phyloP scores from a whole-genome alignment of 2,329 filamentous ascomycete genomes.

The Trichocomaceae sp. region DNA sequence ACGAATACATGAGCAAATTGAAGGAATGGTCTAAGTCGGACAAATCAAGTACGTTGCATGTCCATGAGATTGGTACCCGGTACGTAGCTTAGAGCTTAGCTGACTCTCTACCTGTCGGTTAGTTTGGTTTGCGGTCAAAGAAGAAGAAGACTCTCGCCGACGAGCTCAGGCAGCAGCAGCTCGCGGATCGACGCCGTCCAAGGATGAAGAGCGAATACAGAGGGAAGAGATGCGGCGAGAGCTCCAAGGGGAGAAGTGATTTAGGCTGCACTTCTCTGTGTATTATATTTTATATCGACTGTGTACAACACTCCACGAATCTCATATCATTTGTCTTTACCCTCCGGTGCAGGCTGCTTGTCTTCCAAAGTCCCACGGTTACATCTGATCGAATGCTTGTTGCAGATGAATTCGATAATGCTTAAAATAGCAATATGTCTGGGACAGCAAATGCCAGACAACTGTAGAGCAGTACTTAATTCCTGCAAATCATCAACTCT shows the following conservation, averaged over 20 bases:
- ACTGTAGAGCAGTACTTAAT: no score
- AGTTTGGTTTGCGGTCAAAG: conserved; percentile 38
- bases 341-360: no score
- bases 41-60: conserved; percentile 64
- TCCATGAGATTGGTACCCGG: no score
- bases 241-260: conserved; percentile 29
- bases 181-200: conserved; percentile 19
- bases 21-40: conserved; percentile 88
- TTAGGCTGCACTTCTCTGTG: not conserved
- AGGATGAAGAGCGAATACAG: conserved; percentile 30
- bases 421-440: not conserved
- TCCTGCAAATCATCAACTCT: no score
- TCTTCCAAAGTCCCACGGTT: not conserved
- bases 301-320: not conserved
- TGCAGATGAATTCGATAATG: not conserved
- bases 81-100: no score
- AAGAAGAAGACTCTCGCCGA: conserved; percentile 29
- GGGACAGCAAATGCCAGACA: no score
- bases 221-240: conserved; percentile 37
- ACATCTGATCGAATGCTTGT: not conserved
- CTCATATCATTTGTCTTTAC: not conserved
- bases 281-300: not conserved
- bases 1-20: conserved; percentile 74
- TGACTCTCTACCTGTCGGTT: not conserved
- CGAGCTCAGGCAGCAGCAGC: conserved; percentile 21